Percentiles rank a stretch among this genome's conserved stretches.
phyloP scores from a whole-genome alignment of 2,329 filamentous ascomycete species.

The Aspergillus sp. region DNA sequence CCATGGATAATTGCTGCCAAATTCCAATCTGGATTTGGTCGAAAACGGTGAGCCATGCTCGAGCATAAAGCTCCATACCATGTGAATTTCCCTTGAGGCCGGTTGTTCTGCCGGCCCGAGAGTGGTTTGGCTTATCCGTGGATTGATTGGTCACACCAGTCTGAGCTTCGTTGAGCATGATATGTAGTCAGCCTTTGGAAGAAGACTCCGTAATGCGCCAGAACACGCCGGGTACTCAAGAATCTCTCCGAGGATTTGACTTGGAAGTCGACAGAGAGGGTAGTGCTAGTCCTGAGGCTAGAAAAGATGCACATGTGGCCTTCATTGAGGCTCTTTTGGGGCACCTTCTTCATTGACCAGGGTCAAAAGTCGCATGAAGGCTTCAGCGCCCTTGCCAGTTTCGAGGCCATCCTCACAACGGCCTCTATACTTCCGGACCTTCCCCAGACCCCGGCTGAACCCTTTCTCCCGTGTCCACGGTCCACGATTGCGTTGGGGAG shows the following conservation, averaged over 20 bases:
- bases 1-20: not conserved
- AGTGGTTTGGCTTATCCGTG: not conserved
- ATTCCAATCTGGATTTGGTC: not conserved
- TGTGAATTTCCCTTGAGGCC: not conserved
- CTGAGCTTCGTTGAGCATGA: not conserved
- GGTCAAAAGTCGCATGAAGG: constrained; percentile 42
- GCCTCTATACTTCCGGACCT: constrained; percentile 43
- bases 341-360: constrained; percentile 34
- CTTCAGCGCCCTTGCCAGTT: constrained; percentile 38
- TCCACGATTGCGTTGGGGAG: constrained; percentile 35
- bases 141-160: not conserved
- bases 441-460: constrained; percentile 47
- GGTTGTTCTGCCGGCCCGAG: not conserved
- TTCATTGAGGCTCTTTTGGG: constrained; percentile 13
- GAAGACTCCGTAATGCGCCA: not conserved
- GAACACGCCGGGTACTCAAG: no score
- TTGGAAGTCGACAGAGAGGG: not conserved
- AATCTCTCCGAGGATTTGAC: no score
- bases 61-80: not conserved
- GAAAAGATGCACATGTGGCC: no score
- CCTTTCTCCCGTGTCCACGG: constrained; percentile 49
- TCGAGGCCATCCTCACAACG: constrained; percentile 41
- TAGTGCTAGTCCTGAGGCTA: not conserved
- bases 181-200: not conserved
- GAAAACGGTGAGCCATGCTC: not conserved